Percentiles rank a stretch among this genome's conserved stretches.
These are phyloP conservation scores for Escovopsis sp. DNA, from an alignment of 2,329 filamentous ascomycete genomes.

Conservation along the genomic window DNA sequence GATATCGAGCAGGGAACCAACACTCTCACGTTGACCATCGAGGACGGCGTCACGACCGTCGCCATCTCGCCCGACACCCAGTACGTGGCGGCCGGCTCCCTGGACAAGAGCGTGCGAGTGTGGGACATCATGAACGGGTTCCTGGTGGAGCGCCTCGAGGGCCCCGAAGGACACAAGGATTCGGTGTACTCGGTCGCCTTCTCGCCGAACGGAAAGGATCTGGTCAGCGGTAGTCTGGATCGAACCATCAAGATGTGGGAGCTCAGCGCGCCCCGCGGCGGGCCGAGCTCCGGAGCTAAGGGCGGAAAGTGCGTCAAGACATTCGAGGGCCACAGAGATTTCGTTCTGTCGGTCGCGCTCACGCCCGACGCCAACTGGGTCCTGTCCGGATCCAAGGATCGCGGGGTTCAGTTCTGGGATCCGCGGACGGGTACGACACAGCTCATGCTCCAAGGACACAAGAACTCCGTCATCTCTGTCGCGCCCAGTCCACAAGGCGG, in stretches of 20 bases:
- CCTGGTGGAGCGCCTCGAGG: constrained; percentile 81
- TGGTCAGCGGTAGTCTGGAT: constrained; percentile 88
- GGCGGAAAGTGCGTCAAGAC: constrained; percentile 90
- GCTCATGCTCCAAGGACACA: constrained; percentile 97
- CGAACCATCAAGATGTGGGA: constrained; percentile 99
- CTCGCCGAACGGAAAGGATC: constrained; percentile 78
- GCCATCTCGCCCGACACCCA: constrained; percentile 93
- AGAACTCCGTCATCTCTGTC: constrained; percentile 97
- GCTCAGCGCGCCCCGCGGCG: constrained; percentile 56
- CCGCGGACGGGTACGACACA: constrained; percentile 84
- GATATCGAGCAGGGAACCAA: constrained; percentile 77
- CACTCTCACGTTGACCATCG: constrained; percentile 75
- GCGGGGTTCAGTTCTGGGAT: constrained; percentile 98
- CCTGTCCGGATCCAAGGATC: constrained; percentile 90
- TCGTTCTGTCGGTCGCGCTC: constrained; percentile 87
- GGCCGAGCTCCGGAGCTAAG: constrained; percentile 53
- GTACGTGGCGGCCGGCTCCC: constrained; percentile 82
- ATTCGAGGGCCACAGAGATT: constrained; percentile 96
- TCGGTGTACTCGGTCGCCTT: constrained; percentile 95
- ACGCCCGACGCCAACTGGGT: constrained; percentile 94
- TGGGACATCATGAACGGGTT: constrained; percentile 85
- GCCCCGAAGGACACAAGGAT: constrained; percentile 87
- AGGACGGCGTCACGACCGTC: constrained; percentile 94
- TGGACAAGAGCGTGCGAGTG: constrained; percentile 95
- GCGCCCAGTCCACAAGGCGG: constrained; percentile 79